Evolutionary conservation across 345 rosid species (phyloP).

Genomic region (Rhizophora mangle): DNA sequence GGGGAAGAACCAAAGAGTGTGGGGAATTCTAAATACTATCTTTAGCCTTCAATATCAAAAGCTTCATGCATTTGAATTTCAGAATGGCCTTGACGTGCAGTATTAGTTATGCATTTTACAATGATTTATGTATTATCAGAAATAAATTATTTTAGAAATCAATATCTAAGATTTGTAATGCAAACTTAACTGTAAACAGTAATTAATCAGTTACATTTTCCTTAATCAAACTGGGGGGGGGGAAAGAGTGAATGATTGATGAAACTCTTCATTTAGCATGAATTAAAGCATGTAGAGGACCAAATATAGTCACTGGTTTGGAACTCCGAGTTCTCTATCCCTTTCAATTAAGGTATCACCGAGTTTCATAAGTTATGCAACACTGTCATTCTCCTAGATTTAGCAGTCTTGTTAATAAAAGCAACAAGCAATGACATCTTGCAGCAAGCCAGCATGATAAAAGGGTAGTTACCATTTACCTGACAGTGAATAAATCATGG

Average conservation of each 20-base stretch:
- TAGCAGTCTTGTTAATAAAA: background rate
- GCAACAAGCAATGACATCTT: background rate
- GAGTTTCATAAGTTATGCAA: conserved; percentile 8
- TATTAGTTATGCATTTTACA: background rate
- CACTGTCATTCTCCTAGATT: background rate
- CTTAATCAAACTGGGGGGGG: background rate
- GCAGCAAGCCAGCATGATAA: background rate
- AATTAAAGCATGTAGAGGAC: background rate
- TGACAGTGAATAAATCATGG: background rate
- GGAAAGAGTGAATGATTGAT: background rate
- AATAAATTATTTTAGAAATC: background rate
- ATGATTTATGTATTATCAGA: background rate
- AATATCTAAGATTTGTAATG: background rate
- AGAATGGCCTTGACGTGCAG: background rate
- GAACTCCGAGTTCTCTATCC: background rate
- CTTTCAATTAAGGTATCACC: background rate
- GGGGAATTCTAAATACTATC: background rate
- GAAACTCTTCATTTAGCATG: background rate
- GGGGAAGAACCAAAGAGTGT: background rate
- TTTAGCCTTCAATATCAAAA: background rate
- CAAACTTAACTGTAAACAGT: background rate
- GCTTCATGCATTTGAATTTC: background rate
- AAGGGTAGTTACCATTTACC: no score
- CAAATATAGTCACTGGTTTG: background rate
- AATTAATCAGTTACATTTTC: conserved; percentile 3